Evolutionary conservation across 306 rosid genomes (phyloP).

Genomic region (Dalbergia oliveri): DNA sequence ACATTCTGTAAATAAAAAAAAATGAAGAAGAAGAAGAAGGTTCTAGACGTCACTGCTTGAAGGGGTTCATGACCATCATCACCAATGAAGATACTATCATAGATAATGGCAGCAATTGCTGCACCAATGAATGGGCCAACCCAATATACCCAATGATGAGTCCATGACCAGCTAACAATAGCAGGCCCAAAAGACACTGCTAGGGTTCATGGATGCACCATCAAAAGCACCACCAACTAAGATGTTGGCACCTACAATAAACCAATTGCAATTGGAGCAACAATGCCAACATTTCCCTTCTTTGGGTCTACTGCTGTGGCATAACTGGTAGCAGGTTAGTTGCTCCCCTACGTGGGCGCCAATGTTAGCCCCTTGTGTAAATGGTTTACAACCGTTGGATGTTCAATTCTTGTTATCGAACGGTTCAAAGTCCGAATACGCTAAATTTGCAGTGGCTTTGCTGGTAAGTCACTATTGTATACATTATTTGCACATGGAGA

Average conservation of each 20-base stretch:
- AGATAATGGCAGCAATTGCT: constrained; percentile 70
- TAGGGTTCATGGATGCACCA: constrained; percentile 92
- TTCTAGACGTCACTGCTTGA: not conserved
- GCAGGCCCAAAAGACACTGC: constrained; percentile 87
- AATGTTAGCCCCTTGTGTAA: too few species aligned
- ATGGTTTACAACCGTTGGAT: too few species aligned
- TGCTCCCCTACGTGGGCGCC: too few species aligned
- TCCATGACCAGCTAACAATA: constrained; percentile 71
- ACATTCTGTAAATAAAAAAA: too few species aligned
- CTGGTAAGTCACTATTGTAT: too few species aligned
- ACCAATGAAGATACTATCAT: constrained; percentile 71
- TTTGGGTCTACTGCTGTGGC: constrained; percentile 86
- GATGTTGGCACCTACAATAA: constrained; percentile 86
- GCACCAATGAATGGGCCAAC: constrained; percentile 74
- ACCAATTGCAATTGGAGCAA: constrained; percentile 89
- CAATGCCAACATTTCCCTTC: constrained; percentile 66
- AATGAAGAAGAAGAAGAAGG: too few species aligned
- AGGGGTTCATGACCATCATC: constrained; percentile 60
- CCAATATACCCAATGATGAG: constrained; percentile 85
- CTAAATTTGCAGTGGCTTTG: too few species aligned
- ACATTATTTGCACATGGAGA: too few species aligned
- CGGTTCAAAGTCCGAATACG: too few species aligned
- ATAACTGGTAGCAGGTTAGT: too few species aligned
- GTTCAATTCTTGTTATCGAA: too few species aligned
- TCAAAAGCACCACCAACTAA: constrained; percentile 87